Conservation (phyloP, 176 grass and related monocot genomes). For the Urochloa ruziziensis region DNA sequence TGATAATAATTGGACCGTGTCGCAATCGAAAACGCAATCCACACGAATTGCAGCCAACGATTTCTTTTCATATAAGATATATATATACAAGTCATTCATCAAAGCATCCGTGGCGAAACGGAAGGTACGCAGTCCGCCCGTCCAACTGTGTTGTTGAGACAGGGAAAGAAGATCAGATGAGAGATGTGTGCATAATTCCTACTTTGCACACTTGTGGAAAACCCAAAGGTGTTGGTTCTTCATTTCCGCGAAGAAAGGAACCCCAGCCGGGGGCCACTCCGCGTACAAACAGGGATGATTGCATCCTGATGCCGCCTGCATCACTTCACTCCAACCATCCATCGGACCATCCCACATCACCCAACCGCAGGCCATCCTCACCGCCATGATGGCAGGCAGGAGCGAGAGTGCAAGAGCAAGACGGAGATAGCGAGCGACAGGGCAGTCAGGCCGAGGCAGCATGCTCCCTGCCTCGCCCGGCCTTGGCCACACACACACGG, state of each 20-base stretch:
- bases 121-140: background rate
- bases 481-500: background rate
- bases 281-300: constrained; percentile 43
- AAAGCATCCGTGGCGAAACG: background rate
- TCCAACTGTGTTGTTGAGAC: background rate
- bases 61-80: background rate
- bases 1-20: background rate
- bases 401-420: no score
- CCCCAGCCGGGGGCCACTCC: background rate
- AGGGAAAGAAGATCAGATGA: no score
- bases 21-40: background rate
- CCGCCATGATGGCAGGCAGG: background rate
- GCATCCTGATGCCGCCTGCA: constrained; percentile 38
- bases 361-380: constrained; percentile 36
- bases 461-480: background rate
- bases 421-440: background rate
- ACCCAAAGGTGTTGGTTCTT: background rate
- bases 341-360: constrained; percentile 7
- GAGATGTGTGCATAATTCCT: background rate
- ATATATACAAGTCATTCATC: background rate
- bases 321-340: no score
- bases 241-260: constrained; percentile 32
- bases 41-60: background rate
- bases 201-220: constrained; percentile 20
- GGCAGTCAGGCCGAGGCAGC: background rate